Percentiles rank a stretch among this genome's conserved stretches.
phyloP scores from a whole-genome alignment of 2,329 filamentous ascomycete genomes.

The Pseudofabraea citricarpa region DNA sequence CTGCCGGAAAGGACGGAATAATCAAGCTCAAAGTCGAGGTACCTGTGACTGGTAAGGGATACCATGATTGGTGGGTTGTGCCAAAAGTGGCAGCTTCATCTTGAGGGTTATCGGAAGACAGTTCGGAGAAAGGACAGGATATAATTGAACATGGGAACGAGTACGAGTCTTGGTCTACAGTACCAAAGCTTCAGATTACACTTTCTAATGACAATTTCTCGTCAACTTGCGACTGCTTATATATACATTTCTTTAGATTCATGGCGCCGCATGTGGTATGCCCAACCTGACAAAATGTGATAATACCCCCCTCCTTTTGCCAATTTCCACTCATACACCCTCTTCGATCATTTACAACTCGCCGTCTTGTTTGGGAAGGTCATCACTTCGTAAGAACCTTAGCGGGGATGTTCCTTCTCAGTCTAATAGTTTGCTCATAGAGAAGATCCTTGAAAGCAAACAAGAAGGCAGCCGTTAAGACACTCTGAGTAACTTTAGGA shows the following conservation, averaged over 20 bases:
- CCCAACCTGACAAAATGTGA: background rate
- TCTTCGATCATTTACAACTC: background rate
- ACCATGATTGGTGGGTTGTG: constrained; percentile 63
- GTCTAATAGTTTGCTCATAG: constrained; percentile 73
- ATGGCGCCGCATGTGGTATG: too few species aligned
- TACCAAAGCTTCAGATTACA: too few species aligned
- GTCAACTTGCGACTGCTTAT: too few species aligned
- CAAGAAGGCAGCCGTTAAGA: constrained; percentile 90
- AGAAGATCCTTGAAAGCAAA: constrained; percentile 98
- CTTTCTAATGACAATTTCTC: too few species aligned
- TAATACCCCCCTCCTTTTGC: background rate
- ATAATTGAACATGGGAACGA: too few species aligned
- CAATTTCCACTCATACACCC: background rate
- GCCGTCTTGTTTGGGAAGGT: background rate
- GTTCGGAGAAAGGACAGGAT: too few species aligned
- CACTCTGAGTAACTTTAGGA: constrained; percentile 94
- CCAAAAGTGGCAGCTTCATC: constrained; percentile 31
- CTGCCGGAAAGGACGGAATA: constrained; percentile 20
- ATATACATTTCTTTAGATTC: too few species aligned
- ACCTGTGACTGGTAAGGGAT: constrained; percentile 46
- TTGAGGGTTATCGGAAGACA: too few species aligned
- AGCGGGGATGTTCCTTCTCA: constrained; percentile 39
- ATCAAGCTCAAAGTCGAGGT: constrained; percentile 44
- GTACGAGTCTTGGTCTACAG: too few species aligned
- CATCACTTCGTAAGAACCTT: constrained; percentile 12